Base-by-base conservation (phyloP, 495 filamentous ascomycete species). In the Penicillium cinerascens region DNA sequence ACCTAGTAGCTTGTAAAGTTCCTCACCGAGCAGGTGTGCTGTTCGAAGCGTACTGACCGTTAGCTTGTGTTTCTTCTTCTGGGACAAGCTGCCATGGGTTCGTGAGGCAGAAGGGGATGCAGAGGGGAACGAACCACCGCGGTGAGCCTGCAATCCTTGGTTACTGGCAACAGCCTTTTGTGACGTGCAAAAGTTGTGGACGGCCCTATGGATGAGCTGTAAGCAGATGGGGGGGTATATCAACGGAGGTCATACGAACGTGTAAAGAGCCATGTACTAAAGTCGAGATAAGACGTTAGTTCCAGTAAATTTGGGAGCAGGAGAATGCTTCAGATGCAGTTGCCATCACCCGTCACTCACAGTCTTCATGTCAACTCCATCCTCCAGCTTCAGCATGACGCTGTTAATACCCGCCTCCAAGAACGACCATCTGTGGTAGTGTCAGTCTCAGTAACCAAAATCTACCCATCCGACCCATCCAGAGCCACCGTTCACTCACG, bases 161-260 rank as follows among this genome's bases (percentile, higher is more conserved):
- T 78, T 63, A 73, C 69, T 55, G 57, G 61, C 68, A 42, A 91
- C 85, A 2, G 90, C 91, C 69, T 97, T 97, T 66, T 96, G 95
- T 25, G 95, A 96, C 48, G 95, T 97, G 72, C 93, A 99, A 66
- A 99, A 99, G 75, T 99, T 96, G 69, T 99, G 95, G 23, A 99
- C 92, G 48, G 92, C 91, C 22, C 89, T 93, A 57, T 27, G 42
- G 27, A 48, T 16, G n/a, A 36, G 54, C 20, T 63, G 65, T 67
- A 35, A 66, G 61, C 52, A n/a, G n/a, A 45, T 33, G 25, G 36
- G 21, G n/a, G 13, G 42, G 48, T n/a, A 33, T 56, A 53, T 21
- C 21, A 40, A 10, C 45, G 54, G 71, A 46, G 26, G 20, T 39
- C 38, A 17, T 16, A 77, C 87, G 53, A 67, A 91, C 89, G 93